phyloP scores from a whole-genome alignment of 352 stramenopile species.

The Pythium guiyangense region DNA sequence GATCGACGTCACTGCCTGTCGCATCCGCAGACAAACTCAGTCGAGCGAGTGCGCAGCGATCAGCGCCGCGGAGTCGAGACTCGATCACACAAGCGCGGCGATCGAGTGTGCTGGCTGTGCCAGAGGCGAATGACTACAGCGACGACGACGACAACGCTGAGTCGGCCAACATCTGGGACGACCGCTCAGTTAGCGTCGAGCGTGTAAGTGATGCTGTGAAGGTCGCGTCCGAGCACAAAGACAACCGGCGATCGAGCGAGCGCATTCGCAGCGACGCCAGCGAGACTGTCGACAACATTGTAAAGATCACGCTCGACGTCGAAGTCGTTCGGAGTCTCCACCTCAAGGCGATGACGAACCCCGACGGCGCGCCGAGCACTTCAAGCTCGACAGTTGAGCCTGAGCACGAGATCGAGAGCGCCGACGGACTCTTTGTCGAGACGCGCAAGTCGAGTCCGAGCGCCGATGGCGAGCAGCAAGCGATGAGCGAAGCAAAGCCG shows the following conservation, averaged over 20 bases:
- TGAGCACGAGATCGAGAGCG: slow-evolving; percentile 38
- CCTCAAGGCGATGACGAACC: background rate
- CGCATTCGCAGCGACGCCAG: background rate
- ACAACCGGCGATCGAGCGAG: background rate
- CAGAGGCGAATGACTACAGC: background rate
- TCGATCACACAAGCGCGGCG: background rate
- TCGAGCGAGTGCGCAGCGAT: too few relatives aligned
- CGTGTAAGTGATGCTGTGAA: slow-evolving; percentile 15
- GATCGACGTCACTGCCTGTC: too few relatives aligned
- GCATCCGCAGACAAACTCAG: too few relatives aligned
- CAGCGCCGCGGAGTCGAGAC: too few relatives aligned
- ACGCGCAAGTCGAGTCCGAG: slow-evolving; percentile 1
- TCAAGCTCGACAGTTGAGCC: slow-evolving; percentile 23
- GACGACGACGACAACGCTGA: slow-evolving; percentile 8
- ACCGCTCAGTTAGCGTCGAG: slow-evolving; percentile 9
- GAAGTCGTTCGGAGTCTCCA: background rate
- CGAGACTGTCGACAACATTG: background rate
- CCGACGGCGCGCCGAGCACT: background rate
- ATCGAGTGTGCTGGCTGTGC: background rate
- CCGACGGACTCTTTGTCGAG: slow-evolving; percentile 7
- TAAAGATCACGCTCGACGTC: background rate
- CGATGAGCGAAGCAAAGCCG: background rate
- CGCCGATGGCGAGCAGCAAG: background rate
- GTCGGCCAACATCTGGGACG: slow-evolving; percentile 11
- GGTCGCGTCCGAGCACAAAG: slow-evolving; percentile 8